Percentiles rank a stretch among this genome's conserved stretches.
phyloP scores from a whole-genome alignment of 352 stramenopile species.

The Pythium aquatile region DNA sequence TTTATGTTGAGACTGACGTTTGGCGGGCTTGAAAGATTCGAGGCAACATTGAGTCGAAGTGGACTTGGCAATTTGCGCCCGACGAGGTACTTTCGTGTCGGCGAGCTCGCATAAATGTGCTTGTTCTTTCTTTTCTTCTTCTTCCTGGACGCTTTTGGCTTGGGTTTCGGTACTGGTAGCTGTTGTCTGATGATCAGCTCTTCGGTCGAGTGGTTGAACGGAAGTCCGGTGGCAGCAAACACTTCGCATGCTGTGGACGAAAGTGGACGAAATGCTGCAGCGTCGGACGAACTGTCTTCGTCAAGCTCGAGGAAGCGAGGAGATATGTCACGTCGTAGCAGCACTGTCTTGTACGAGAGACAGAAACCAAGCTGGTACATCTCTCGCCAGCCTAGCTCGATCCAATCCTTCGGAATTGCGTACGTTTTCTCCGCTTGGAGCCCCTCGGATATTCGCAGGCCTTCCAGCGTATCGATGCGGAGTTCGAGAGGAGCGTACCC shows the following conservation, averaged over 20 bases:
- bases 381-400: slow-evolving; percentile 46
- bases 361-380: slow-evolving; percentile 47
- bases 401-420: slow-evolving; percentile 36
- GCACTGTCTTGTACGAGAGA: slow-evolving; percentile 47
- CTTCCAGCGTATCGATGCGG: not conserved
- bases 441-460: slow-evolving; percentile 31
- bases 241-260: slow-evolving; percentile 29
- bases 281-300: slow-evolving; percentile 16
- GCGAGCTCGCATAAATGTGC: not conserved
- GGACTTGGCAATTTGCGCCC: slow-evolving; percentile 6
- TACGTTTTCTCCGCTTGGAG: slow-evolving; percentile 53
- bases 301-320: slow-evolving; percentile 36
- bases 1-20: not conserved
- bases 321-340: slow-evolving; percentile 55
- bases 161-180: not conserved
- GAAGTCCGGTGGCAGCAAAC: slow-evolving; percentile 26
- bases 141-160: slow-evolving; percentile 1
- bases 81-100: slow-evolving; percentile 19
- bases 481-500: not conserved
- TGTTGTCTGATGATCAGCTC: slow-evolving; percentile 28
- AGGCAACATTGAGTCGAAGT: not conserved
- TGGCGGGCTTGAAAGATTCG: not conserved
- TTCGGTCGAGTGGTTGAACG: slow-evolving; percentile 29
- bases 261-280: slow-evolving; percentile 21
- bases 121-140: slow-evolving; percentile 17